These are phyloP conservation scores for Sugiyamaella lignohabitans DNA, from an alignment of 805 yeast species.

Conservation along the genomic window DNA sequence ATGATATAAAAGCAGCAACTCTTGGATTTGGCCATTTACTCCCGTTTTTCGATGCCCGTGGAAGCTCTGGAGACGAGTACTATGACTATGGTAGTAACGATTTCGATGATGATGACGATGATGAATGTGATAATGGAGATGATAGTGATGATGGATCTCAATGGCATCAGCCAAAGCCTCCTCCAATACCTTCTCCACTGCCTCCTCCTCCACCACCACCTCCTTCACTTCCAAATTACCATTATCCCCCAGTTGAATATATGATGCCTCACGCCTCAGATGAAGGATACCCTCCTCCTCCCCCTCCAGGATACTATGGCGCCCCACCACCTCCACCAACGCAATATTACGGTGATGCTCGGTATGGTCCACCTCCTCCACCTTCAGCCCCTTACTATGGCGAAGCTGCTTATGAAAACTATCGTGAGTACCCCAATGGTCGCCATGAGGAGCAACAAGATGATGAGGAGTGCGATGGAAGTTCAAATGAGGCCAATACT, in stretches of 20 bases:
- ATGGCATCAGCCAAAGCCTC: conserved; percentile 14
- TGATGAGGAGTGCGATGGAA: conserved; percentile 4
- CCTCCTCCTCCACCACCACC: background rate
- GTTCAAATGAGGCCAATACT: background rate
- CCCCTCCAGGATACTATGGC: background rate
- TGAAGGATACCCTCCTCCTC: background rate
- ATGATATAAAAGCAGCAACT: conserved; percentile 1
- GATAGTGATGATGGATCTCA: conserved; percentile 22
- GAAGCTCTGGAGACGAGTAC: background rate
- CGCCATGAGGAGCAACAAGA: conserved; percentile 1
- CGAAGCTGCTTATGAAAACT: background rate
- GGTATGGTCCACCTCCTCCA: background rate
- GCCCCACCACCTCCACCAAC: too few relatives aligned
- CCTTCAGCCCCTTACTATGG: background rate
- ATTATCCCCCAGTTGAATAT: too few relatives aligned
- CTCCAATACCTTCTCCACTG: background rate
- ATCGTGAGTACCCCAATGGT: background rate
- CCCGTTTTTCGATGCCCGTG: conserved; percentile 5
- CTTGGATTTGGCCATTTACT: conserved; percentile 6
- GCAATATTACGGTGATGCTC: background rate
- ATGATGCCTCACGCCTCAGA: too few relatives aligned
- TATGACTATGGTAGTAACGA: conserved; percentile 13
- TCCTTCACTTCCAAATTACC: background rate
- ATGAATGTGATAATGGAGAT: conserved; percentile 22
- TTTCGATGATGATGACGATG: conserved; percentile 19